Conservation (phyloP, 371 early-diverging fungal genomes). For the Coemansia sp. region DNA sequence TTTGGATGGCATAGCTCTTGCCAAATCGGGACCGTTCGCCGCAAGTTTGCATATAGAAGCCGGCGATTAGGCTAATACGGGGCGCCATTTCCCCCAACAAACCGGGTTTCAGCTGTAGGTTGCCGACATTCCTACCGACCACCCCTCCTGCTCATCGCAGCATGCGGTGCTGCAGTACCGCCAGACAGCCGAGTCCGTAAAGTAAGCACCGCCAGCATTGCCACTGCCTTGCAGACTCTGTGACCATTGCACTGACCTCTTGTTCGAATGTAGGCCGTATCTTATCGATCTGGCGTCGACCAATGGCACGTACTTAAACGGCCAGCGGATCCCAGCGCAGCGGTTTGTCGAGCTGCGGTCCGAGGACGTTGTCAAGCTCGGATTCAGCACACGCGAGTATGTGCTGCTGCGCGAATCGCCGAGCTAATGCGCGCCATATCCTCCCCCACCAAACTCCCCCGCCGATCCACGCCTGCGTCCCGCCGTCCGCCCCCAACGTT, state of each 20-base stretch:
- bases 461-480: not conserved
- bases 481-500: not conserved
- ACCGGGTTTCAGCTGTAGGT: constrained; percentile 56
- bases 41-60: too few species aligned
- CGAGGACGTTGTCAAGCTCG: constrained; percentile 87
- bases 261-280: constrained; percentile 67
- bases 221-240: not conserved
- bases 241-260: not conserved
- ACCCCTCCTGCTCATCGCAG: constrained; percentile 55
- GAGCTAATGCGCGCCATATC: too few species aligned
- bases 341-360: constrained; percentile 80
- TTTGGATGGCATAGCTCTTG: not conserved
- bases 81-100: not conserved
- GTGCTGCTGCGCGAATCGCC: constrained; percentile 77
- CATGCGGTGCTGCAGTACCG: constrained; percentile 91
- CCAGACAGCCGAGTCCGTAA: constrained; percentile 48
- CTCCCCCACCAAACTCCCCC: too few species aligned
- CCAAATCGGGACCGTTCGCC: not conserved
- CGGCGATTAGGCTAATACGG: not conserved
- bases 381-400: constrained; percentile 86
- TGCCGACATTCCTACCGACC: constrained; percentile 76
- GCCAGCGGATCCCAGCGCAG: constrained; percentile 67
- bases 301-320: constrained; percentile 90
- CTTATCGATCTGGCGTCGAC: constrained; percentile 92
- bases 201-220: constrained; percentile 13